A percentile compares a stretch with the other conserved stretches of the same genome.
Conservation (phyloP, 2,329 filamentous ascomycete genomes). For the Thielaviopsis ethacetica region DNA sequence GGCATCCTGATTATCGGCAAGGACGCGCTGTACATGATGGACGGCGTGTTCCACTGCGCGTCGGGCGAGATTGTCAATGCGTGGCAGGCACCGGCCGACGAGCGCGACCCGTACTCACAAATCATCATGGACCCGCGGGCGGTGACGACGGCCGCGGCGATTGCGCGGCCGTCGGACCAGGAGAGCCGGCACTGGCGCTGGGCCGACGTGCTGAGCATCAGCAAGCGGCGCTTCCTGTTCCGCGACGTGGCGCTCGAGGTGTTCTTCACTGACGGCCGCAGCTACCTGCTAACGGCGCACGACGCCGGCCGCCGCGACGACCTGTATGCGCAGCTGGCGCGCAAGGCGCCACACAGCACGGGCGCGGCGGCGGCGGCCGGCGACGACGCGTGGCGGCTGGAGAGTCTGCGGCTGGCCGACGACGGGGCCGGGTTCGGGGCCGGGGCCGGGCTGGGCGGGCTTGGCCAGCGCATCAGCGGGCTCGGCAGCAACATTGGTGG, state of each 20-base stretch:
- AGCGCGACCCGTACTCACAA: conserved; percentile 87
- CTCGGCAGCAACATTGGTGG: conserved; percentile 32
- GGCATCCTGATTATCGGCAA: conserved; percentile 88
- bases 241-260: conserved; percentile 92
- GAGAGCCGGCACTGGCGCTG: conserved; percentile 85
- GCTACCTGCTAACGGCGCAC: conserved; percentile 78
- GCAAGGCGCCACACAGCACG: conserved; percentile 64
- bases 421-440: background rate
- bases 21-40: conserved; percentile 81
- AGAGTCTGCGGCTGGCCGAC: conserved; percentile 51
- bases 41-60: conserved; percentile 87
- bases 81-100: conserved; percentile 80
- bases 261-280: conserved; percentile 92
- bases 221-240: conserved; percentile 87
- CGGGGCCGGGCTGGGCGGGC: conserved; percentile 17
- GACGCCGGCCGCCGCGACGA: conserved; percentile 61
- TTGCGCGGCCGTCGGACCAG: conserved; percentile 40
- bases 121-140: conserved; percentile 54
- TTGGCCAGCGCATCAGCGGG: conserved; percentile 50
- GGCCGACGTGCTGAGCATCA: conserved; percentile 87
- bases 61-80: conserved; percentile 96
- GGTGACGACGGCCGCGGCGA: background rate
- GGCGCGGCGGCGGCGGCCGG: conserved; percentile 54
- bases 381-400: conserved; percentile 83
- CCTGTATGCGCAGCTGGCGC: conserved; percentile 57